Base-by-base conservation (phyloP, 495 filamentous ascomycete species). In the Friedmanniomyces simplex region DNA sequence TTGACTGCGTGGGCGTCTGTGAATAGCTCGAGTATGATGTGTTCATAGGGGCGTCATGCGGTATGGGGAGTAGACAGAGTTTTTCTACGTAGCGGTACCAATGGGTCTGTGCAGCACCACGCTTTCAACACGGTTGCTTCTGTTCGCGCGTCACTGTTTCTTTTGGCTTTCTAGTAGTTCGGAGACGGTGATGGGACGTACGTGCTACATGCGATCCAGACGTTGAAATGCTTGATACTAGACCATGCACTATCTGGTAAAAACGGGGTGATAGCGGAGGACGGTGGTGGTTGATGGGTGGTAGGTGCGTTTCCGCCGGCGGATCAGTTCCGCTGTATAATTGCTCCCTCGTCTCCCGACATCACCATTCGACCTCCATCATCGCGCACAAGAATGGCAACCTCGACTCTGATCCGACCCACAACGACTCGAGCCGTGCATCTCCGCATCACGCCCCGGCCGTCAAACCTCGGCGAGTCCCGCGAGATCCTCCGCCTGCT, bases 401-500 rank as follows among this genome's bases (percentile, higher is more conserved):
- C 50, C 46, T 5, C 41, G 39, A 20, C 50, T 22, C 25, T 63
- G 22, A 25, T 50, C 6, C 61, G 64, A 4, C 61, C 58, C n/a
- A 46, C 55, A 22, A 41, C 52, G n/a, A 62, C 26, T 14, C 59
- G 63, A 10, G 66, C 64, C 10, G 71, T 94, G 13, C 82, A 82
- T 64, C 66, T 96, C 37, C 79, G 75, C 52, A 80, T 89, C 46
- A 61, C 70, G 20, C 89, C 88, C 0, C 71, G 78, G 0, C 82
- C 88, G 0, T 69, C 70, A 13, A 81, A 69, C 60, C 73, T 95
- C n/a, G 66, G 73, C 22, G 87, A 96, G 64, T 84, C 85, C 48
- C 82, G 83, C 50, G 77, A 83, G 28, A 74, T 96, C 30, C 74
- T 94, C 24, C 75, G 77, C 36, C 78, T 84, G 22, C 71, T 96